These are phyloP conservation scores for Acanthamoeba royreba DNA, from an alignment of 208 protist genomes.

Conservation along the genomic window DNA sequence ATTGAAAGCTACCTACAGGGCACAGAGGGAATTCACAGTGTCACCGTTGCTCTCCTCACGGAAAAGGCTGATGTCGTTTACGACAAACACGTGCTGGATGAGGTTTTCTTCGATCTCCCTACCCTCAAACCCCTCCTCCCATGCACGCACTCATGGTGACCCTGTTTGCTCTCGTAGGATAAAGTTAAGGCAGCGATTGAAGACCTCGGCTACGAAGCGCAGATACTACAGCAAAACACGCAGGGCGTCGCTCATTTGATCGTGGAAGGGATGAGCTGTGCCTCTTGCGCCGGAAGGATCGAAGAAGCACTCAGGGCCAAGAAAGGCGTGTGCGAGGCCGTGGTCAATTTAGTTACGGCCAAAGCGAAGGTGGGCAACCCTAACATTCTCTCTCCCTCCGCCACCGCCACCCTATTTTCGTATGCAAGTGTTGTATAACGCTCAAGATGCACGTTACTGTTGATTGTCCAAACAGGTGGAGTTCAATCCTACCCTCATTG, in stretches of 20 bases:
- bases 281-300: background rate
- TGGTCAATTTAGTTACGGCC: background rate
- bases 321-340: background rate
- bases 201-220: background rate
- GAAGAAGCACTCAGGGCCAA: background rate
- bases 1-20: slow-evolving; percentile 76
- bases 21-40: background rate
- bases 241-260: background rate
- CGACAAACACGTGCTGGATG: background rate
- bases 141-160: too few relatives aligned
- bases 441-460: too few relatives aligned
- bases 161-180: too few relatives aligned
- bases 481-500: background rate
- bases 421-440: too few relatives aligned
- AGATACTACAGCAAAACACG: background rate
- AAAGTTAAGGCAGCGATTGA: background rate
- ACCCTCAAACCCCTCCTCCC: too few relatives aligned
- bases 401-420: too few relatives aligned
- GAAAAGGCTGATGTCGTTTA: background rate
- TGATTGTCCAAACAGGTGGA: too few relatives aligned
- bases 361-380: background rate
- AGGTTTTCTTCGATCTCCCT: too few relatives aligned
- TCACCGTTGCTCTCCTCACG: background rate
- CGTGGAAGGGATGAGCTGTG: background rate
- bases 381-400: too few relatives aligned